Conservation (phyloP, 2,329 filamentous ascomycete species). For the Exophiala lecanii-corni region DNA sequence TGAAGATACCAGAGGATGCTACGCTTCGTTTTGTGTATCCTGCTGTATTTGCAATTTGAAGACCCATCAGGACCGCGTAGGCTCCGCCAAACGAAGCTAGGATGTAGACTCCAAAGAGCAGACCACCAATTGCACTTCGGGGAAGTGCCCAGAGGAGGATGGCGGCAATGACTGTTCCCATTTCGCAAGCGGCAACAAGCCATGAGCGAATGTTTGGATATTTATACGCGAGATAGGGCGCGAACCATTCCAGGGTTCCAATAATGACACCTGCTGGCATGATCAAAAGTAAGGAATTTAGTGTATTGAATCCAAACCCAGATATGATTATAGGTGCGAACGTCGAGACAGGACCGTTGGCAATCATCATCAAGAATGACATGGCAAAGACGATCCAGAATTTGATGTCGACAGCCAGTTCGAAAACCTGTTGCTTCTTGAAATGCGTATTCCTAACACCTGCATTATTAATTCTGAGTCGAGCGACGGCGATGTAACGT, state of each 20-base stretch:
- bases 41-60: slow-evolving; percentile 38
- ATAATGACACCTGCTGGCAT: slow-evolving; percentile 39
- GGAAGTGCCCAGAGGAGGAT: slow-evolving; percentile 46
- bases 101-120: slow-evolving; percentile 49
- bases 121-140: slow-evolving; percentile 37
- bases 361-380: slow-evolving; percentile 64
- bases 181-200: slow-evolving; percentile 39
- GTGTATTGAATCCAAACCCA: slow-evolving; percentile 61
- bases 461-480: slow-evolving; percentile 58
- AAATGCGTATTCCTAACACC: slow-evolving; percentile 58
- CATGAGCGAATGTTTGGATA: slow-evolving; percentile 34
- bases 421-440: slow-evolving; percentile 55
- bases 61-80: slow-evolving; percentile 50
- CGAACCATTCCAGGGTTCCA: slow-evolving; percentile 37
- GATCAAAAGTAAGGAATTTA: slow-evolving; percentile 61
- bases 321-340: slow-evolving; percentile 68
- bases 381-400: slow-evolving; percentile 61
- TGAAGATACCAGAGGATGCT: slow-evolving; percentile 22
- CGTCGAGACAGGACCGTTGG: slow-evolving; percentile 61
- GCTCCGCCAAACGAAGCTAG: slow-evolving; percentile 43
- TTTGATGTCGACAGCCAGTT: slow-evolving; percentile 57
- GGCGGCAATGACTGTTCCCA: slow-evolving; percentile 40
- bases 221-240: slow-evolving; percentile 40
- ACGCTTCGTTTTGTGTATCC: slow-evolving; percentile 27
- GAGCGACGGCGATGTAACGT: slow-evolving; percentile 59